Evolutionary conservation across 2,329 filamentous ascomycete genomes (phyloP), one percentile per base, ranked within the genome.

Genomic region (Furcasterigmium furcatum): DNA sequence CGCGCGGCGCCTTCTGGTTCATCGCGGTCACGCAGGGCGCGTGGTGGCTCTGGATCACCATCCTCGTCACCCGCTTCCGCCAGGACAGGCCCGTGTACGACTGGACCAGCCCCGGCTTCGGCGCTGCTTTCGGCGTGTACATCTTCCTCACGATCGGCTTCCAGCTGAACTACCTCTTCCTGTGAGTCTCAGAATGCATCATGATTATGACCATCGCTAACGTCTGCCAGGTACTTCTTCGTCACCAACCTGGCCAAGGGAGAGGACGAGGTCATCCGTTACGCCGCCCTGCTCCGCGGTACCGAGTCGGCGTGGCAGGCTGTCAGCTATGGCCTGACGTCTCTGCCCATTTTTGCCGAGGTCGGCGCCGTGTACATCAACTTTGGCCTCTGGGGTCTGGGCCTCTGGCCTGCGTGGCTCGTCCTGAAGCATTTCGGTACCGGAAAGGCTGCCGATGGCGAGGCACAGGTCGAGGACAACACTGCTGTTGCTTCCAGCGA

Each of bases 261-360:
- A 6, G 73, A 87, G 42, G 72, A 75, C 20, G 80, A 90, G 52
- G 76, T 88, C 2, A 77, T 90, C 36, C 76, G 85, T 1, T 83
- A 85, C 55, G 78, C 85, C 0, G 84, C 82, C 1, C 63, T 90
- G 12, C 68, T 90, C 3, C 73, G 85, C 45, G 86, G 82, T 1
- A 86, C 82, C 0, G 85, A 90, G 62, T 87, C 83, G 2, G 86
- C 83, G 0, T 85, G 82, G 67, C 86, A 90, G 58, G 85, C 85
- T 7, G 65, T 90, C 14, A 86, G 82, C 55, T 90, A 89, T 48
- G 86, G 85, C 0, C 62, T 88, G 1, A 79, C 76, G 9, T 83
- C 80, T 3, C 53, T 88, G 9, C 65, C 69, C 0, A 59, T 87
- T 6, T 84, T 89, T 59, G 84, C 77, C 2, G 67, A 82, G 41